A percentile compares a stretch with the other conserved stretches of the same genome.
Conservation (phyloP, 768 basidiomycete genomes). For the Amanita inopinata region DNA sequence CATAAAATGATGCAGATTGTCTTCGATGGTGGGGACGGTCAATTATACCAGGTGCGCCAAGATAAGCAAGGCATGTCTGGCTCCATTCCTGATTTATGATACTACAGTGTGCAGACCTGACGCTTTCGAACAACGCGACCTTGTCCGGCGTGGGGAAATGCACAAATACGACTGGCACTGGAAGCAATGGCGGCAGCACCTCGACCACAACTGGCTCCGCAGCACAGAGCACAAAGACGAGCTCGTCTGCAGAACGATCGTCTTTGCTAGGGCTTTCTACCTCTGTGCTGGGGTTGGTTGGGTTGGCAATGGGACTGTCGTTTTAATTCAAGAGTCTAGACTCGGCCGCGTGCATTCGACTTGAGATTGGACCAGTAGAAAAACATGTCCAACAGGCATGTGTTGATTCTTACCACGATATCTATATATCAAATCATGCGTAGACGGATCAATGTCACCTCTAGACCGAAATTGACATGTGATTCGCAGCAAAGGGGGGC, state of each 20-base stretch:
- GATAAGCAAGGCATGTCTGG: constrained; percentile 1
- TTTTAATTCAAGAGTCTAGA: neutral
- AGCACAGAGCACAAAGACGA: neutral
- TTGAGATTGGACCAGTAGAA: neutral
- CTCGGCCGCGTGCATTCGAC: neutral
- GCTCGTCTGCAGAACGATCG: constrained; percentile 4
- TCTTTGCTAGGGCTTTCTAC: neutral
- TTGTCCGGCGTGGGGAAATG: constrained; percentile 32
- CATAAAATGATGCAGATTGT: constrained; percentile 25
- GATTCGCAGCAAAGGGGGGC: too few relatives aligned
- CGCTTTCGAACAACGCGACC: constrained; percentile 44
- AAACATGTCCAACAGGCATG: too few relatives aligned
- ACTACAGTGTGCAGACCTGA: constrained; percentile 69
- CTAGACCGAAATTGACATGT: too few relatives aligned
- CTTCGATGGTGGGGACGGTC: constrained; percentile 63
- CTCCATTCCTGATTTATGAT: neutral
- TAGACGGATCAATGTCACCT: too few relatives aligned
- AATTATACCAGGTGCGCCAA: constrained; percentile 52
- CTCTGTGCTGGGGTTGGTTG: constrained; percentile 5
- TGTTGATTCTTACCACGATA: too few relatives aligned
- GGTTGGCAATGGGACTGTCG: neutral
- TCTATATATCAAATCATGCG: too few relatives aligned
- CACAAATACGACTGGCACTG: constrained; percentile 21
- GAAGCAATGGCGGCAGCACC: constrained; percentile 14
- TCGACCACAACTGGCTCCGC: constrained; percentile 11